phyloP scores from a whole-genome alignment of 164 flowering plant genomes.

The Warburgia ugandensis region DNA sequence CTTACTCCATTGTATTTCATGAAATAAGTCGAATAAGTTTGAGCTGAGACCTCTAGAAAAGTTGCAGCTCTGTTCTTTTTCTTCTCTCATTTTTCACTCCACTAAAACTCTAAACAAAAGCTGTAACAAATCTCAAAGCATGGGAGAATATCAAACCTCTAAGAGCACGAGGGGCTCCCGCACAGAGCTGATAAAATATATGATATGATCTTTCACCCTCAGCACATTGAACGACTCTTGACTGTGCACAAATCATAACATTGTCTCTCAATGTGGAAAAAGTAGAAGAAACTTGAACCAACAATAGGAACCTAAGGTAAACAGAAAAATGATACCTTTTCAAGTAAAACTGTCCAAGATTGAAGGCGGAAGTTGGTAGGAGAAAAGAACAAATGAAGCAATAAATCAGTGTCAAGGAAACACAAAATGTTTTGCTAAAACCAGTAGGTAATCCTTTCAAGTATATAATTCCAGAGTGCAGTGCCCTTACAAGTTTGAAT shows the following conservation, averaged over 20 bases:
- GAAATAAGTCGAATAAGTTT: no score
- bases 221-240: slow-evolving; percentile 93
- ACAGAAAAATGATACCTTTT: slow-evolving; percentile 58
- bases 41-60: no score
- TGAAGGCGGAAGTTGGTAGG: slow-evolving; percentile 13
- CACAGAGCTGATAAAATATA: slow-evolving; percentile 97
- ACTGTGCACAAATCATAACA: slow-evolving; percentile 45
- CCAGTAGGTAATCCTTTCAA: background rate
- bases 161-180: slow-evolving; percentile 72
- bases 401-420: slow-evolving; percentile 16
- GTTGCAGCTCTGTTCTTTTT: no score
- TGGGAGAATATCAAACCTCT: slow-evolving; percentile 42
- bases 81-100: no score
- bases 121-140: background rate
- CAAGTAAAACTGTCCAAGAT: slow-evolving; percentile 70
- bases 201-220: slow-evolving; percentile 96
- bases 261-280: slow-evolving; percentile 12
- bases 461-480: background rate
- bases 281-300: background rate
- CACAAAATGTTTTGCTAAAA: no score
- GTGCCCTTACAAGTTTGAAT: slow-evolving; percentile 89
- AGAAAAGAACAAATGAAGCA: slow-evolving; percentile 18
- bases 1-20: no score
- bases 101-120: background rate
- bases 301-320: slow-evolving; percentile 5